A percentile compares a stretch with the other conserved stretches of the same genome.
phyloP scores from a whole-genome alignment of 345 rosid species.

The Populus deltoides region DNA sequence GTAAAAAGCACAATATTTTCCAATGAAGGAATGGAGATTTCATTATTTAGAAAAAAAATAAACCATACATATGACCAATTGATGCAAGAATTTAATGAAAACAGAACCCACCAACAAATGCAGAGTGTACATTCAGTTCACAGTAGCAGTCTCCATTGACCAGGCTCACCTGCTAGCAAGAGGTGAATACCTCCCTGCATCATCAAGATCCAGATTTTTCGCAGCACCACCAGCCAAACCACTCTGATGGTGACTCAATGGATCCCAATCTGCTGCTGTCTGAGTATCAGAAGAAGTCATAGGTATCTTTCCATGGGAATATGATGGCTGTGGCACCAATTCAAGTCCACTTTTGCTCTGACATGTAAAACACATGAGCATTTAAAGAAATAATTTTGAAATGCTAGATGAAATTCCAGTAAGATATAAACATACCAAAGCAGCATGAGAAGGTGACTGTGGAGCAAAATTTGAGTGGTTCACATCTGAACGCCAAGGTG shows the following conservation, averaged over 20 bases:
- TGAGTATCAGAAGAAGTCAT: conserved; percentile 44
- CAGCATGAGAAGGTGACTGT: conserved; percentile 57
- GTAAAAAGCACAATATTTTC: conserved; percentile 11
- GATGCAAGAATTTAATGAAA: conserved; percentile 38
- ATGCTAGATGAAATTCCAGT: conserved; percentile 19
- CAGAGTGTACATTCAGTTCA: conserved; percentile 62
- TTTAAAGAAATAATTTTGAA: conserved; percentile 16
- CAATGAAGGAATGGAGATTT: conserved; percentile 9
- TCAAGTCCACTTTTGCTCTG: conserved; percentile 69
- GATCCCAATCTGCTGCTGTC: conserved; percentile 48
- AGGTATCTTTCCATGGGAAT: conserved; percentile 47
- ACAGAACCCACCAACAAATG: conserved; percentile 61
- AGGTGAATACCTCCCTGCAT: conserved; percentile 63
- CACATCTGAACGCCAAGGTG: conserved; percentile 74
- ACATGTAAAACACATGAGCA: conserved; percentile 16
- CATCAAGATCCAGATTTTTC: conserved; percentile 57
- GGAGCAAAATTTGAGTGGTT: conserved; percentile 51
- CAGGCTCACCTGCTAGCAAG: conserved; percentile 83
- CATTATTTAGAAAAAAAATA: conserved; percentile 13
- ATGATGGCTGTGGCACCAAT: conserved; percentile 50
- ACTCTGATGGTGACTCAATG: conserved; percentile 45
- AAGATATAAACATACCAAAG: conserved; percentile 44
- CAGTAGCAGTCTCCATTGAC: conserved; percentile 56
- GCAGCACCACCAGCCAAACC: conserved; percentile 43
- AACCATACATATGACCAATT: conserved; percentile 29